A percentile compares a stretch with the other conserved stretches of the same genome.
phyloP scores from a whole-genome alignment of 208 protist genomes.

The Leishmania tarentolae region DNA sequence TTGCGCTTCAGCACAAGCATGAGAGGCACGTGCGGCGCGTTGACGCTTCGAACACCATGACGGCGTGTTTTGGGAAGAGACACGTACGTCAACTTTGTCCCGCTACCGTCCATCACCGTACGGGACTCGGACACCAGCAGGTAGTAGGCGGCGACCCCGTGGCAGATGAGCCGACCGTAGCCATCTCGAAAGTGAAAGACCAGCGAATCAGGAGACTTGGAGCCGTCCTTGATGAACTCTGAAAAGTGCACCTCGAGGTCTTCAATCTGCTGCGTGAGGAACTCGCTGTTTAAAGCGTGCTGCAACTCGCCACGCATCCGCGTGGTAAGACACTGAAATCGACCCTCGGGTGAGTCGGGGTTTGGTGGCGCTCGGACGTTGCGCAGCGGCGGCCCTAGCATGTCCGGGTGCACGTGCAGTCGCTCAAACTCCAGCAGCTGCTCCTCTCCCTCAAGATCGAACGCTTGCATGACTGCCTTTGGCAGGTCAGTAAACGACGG shows the following conservation, averaged over 20 bases:
- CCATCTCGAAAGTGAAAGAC: constrained; percentile 83
- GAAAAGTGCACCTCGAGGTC: constrained; percentile 77
- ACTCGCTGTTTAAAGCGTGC: constrained; percentile 83
- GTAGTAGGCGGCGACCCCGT: constrained; percentile 87
- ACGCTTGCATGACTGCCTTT: constrained; percentile 46
- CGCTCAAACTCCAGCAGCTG: constrained; percentile 43
- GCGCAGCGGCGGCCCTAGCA: constrained; percentile 24
- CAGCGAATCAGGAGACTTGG: constrained; percentile 49
- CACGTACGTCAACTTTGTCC: constrained; percentile 72
- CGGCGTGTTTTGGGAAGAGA: constrained; percentile 61
- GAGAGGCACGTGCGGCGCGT: constrained; percentile 63
- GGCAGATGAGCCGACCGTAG: constrained; percentile 85
- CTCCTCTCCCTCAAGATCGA: constrained; percentile 73
- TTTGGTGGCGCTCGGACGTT: constrained; percentile 34
- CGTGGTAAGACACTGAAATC: constrained; percentile 70
- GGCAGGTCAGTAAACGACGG: constrained; percentile 69
- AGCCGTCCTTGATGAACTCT: constrained; percentile 42
- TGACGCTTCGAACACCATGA: constrained; percentile 29
- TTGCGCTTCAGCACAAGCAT: constrained; percentile 60
- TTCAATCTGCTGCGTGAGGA: constrained; percentile 76
- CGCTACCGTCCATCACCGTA: constrained; percentile 44
- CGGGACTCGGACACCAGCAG: constrained; percentile 66
- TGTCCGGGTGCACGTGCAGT: constrained; percentile 19
- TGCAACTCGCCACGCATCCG: constrained; percentile 80
- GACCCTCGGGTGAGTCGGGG: constrained; percentile 64